phyloP scores from a whole-genome alignment of 2,329 filamentous ascomycete genomes.

The Penicillium janthinellum region DNA sequence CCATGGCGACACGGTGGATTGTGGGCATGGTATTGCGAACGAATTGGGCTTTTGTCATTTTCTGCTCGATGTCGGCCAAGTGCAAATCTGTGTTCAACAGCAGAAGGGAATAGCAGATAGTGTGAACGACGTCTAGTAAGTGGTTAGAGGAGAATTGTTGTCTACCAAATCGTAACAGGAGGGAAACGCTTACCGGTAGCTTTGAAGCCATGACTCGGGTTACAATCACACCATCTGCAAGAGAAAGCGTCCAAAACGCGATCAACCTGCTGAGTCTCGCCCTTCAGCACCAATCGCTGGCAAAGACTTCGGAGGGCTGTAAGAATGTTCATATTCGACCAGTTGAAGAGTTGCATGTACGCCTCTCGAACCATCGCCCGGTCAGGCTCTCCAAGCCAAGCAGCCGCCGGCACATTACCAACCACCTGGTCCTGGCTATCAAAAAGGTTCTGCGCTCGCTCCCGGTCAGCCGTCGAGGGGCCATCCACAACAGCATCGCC shows the following conservation, averaged over 20 bases:
- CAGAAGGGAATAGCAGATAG: conserved; percentile 93
- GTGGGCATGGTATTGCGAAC: conserved; percentile 95
- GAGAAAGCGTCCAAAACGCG: conserved; percentile 89
- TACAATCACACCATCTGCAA: conserved; percentile 89
- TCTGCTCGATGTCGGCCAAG: conserved; percentile 88
- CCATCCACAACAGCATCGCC: conserved; percentile 25
- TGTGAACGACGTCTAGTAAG: conserved; percentile 84
- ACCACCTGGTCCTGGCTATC: conserved; percentile 79
- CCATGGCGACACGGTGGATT: conserved; percentile 72
- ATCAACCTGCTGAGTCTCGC: conserved; percentile 95
- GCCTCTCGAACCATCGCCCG: conserved; percentile 64
- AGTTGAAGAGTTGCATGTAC: conserved; percentile 93
- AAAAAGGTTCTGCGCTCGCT: conserved; percentile 80
- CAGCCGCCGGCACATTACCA: conserved; percentile 74
- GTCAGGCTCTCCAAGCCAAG: conserved; percentile 74
- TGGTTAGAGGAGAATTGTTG: conserved; percentile 33
- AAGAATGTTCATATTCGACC: conserved; percentile 77
- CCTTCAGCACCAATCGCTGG: conserved; percentile 76
- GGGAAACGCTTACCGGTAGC: conserved; percentile 64
- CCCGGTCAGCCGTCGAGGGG: conserved; percentile 66
- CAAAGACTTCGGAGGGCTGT: conserved; percentile 78
- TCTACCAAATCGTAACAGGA: neutral
- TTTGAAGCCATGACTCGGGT: conserved; percentile 91
- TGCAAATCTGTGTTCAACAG: conserved; percentile 95
- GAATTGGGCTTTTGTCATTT: conserved; percentile 94